Conservation (phyloP, 208 protist species). For the Acanthamoeba healyi region DNA sequence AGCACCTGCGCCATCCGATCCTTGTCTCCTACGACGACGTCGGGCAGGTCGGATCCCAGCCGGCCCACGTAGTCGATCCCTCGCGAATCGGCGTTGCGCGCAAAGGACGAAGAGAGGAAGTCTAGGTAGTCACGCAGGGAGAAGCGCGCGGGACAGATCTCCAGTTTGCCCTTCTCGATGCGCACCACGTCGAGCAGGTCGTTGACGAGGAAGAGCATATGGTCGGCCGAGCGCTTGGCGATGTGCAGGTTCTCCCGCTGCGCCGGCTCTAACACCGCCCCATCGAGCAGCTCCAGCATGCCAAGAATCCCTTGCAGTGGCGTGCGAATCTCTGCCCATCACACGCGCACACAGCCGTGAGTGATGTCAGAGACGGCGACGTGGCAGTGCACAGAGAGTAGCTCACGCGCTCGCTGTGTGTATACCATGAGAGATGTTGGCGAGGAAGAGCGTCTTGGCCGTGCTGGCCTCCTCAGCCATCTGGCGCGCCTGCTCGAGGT, state of each 20-base stretch:
- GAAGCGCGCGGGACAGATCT: conserved; percentile 39
- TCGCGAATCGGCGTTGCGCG: not conserved
- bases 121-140: conserved; percentile 35
- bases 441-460: conserved; percentile 58
- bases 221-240: conserved; percentile 38
- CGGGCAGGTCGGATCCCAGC: not conserved
- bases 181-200: conserved; percentile 67
- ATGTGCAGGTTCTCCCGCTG: conserved; percentile 53
- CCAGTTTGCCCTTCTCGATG: conserved; percentile 64
- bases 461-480: conserved; percentile 62
- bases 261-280: not conserved
- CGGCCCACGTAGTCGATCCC: not conserved
- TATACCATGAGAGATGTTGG: conserved; percentile 45
- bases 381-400: not conserved
- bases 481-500: not conserved
- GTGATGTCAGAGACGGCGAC: not conserved
- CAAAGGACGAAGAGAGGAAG: conserved; percentile 14
- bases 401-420: no score
- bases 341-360: not conserved
- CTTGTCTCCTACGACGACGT: conserved; percentile 23
- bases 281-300: conserved; percentile 35
- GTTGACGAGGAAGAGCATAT: conserved; percentile 38
- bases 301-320: conserved; percentile 38
- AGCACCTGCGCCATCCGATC: conserved; percentile 46
- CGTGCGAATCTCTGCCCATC: conserved; percentile 41